Evolutionary conservation across 1,139 yeast species (phyloP).

Genomic region (Saccharomyces hybrid): DNA sequence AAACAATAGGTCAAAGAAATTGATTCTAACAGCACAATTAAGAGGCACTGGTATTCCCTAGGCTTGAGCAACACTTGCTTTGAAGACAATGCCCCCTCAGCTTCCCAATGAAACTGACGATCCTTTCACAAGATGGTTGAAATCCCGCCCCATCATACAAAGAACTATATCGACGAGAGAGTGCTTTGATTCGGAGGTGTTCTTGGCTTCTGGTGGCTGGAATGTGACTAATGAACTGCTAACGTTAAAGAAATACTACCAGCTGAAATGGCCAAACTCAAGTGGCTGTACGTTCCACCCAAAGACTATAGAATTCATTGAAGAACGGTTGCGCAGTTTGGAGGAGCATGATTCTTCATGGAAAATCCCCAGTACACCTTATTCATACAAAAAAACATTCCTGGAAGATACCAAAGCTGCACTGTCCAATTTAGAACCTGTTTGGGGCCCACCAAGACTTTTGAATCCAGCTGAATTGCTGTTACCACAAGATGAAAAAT

Average conservation of each 20-base stretch:
- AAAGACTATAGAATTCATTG: background rate
- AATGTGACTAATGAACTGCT: constrained; percentile 1
- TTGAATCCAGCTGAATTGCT: constrained; percentile 19
- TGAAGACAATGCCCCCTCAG: background rate
- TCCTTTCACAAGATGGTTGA: constrained; percentile 5
- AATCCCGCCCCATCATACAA: constrained; percentile 5
- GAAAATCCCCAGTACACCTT: background rate
- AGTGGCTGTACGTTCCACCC: background rate
- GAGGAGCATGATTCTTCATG: constrained; percentile 1
- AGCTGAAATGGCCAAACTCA: background rate
- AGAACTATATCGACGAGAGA: background rate
- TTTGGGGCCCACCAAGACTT: constrained; percentile 15
- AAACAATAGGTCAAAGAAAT: too few species aligned
- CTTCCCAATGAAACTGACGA: background rate
- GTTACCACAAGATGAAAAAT: constrained; percentile 15
- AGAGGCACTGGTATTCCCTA: constrained; percentile 1
- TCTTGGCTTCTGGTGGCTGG: constrained; percentile 1
- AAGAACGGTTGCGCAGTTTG: background rate
- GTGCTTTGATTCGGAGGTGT: constrained; percentile 3
- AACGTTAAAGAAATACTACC: constrained; percentile 1
- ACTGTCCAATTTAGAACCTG: constrained; percentile 18
- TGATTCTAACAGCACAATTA: background rate
- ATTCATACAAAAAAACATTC: constrained; percentile 4
- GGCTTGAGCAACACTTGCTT: background rate
- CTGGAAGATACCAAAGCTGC: constrained; percentile 2